Evolutionary conservation across 106 monocot genomes (phyloP), one percentile per base, ranked within the genome.

Genomic region (Dioscorea zingiberensis): DNA sequence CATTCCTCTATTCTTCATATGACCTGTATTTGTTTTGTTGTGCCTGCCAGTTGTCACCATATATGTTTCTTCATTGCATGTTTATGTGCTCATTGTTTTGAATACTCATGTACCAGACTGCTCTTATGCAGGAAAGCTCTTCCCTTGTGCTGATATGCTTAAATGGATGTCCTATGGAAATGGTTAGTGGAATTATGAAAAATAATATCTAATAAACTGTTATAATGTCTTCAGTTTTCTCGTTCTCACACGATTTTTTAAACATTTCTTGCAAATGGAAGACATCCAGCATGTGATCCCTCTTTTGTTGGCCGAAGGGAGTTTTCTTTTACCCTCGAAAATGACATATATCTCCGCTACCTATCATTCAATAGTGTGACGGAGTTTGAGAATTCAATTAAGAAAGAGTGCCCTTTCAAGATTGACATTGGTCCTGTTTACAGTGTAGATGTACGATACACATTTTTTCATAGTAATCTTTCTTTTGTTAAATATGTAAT

Each of bases 121-220:
- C 18, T 75, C 18, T 53, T 27, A 26, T 84, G 45, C 92, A 92
- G 97, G 88, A 74, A 98, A 92, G 73, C 79, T 92, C 25, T 98
- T 98, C 79, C 97, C 97, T 12, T 74, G 76, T 77, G 60, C 64
- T 54, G 97, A 98, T 54, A 84, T 98, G 47, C 92, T 75, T 60
- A 86, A 82, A 74, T 98, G 97, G 97, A 48, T 98, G 65, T 92
- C 92, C n/a, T 98, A 98, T 58, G 97, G 92, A 78, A 92, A 92
- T 79, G 97, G 92, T 92, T 77, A 30, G n/a, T 27, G 2, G 32
- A n/a, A 11, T 48, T 67, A 30, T 32, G 23, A 46, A 38, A 38
- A 30, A n/a, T 23, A 48, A 22, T 44, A 25, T 58, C 23, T 21
- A 44, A 62, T 25, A 4, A 59, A 44, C 14, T 23, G 28, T 18